A percentile compares a stretch with the other conserved stretches of the same genome.
Conservation (phyloP, 2,329 filamentous ascomycete genomes). For the Verticillium albo-atrum region DNA sequence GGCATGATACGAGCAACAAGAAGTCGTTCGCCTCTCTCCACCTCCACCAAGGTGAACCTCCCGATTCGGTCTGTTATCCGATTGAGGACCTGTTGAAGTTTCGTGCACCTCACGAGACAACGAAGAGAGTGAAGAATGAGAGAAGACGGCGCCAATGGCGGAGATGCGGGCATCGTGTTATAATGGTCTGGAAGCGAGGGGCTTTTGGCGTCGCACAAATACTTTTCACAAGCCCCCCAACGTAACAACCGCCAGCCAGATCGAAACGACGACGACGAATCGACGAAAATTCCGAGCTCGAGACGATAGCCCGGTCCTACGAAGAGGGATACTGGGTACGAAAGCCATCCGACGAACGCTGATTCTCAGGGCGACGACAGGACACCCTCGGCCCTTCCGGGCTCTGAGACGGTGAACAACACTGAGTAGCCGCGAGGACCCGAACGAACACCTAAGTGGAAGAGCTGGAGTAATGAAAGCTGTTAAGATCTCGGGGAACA, state of each 20-base stretch:
- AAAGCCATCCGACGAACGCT: background rate
- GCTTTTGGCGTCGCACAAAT: background rate
- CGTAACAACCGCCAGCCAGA: background rate
- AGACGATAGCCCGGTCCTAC: background rate
- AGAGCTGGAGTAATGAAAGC: background rate
- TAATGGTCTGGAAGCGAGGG: background rate
- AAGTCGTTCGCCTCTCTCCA: no score
- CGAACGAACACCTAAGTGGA: background rate
- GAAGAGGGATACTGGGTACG: background rate
- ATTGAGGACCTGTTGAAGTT: no score
- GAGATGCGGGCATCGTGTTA: background rate
- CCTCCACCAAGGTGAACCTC: no score
- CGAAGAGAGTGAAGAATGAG: no score
- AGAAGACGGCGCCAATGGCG: no score
- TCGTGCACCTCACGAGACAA: no score
- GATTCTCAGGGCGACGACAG: background rate
- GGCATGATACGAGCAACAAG: no score
- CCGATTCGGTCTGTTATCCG: no score
- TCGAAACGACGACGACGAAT: background rate
- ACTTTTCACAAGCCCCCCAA: background rate
- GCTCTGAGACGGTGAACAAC: background rate
- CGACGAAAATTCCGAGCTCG: background rate
- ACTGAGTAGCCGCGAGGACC: background rate
- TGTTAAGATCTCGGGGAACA: background rate
- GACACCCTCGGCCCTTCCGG: background rate